Evolutionary conservation across 1,284 basidiomycete genomes (phyloP).

Genomic region (Ceratobasidium papillatum): DNA sequence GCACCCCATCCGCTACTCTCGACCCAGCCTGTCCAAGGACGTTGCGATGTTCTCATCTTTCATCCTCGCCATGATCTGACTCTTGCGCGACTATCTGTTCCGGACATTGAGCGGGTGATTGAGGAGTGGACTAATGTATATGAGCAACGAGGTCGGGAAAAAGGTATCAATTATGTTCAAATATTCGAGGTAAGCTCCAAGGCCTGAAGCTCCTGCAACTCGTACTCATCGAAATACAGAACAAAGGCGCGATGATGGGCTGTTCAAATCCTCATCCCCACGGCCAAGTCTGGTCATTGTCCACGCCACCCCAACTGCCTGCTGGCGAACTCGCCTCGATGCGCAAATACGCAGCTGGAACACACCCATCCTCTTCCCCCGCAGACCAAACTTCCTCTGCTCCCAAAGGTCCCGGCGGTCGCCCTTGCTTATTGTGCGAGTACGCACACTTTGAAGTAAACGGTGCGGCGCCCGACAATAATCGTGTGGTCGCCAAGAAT

Average conservation of each 20-base stretch:
- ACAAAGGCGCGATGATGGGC: conserved; percentile 96
- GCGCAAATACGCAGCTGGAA: conserved; percentile 60
- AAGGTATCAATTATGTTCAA: conserved; percentile 82
- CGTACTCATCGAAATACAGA: conserved; percentile 58
- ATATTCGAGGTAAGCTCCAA: conserved; percentile 77
- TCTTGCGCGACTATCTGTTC: conserved; percentile 71
- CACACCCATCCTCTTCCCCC: conserved; percentile 49
- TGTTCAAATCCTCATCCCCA: conserved; percentile 97
- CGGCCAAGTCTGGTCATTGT: conserved; percentile 90
- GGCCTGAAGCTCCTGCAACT: background rate
- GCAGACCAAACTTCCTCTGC: conserved; percentile 54
- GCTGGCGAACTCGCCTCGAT: conserved; percentile 71
- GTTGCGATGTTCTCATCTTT: conserved; percentile 91
- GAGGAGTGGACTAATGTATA: conserved; percentile 81
- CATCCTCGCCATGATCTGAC: conserved; percentile 92
- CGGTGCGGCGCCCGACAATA: conserved; percentile 54
- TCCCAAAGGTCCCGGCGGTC: conserved; percentile 65
- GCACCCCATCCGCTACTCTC: conserved; percentile 71
- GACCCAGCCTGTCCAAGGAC: conserved; percentile 78
- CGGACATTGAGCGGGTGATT: conserved; percentile 76
- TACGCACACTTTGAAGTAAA: conserved; percentile 79
- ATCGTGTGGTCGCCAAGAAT: conserved; percentile 78
- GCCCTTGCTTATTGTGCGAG: conserved; percentile 83
- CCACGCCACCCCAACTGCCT: conserved; percentile 75
- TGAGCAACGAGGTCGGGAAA: conserved; percentile 64